Evolutionary conservation across 495 filamentous ascomycete genomes (phyloP).

Genomic region (Aspergillus hancockii): DNA sequence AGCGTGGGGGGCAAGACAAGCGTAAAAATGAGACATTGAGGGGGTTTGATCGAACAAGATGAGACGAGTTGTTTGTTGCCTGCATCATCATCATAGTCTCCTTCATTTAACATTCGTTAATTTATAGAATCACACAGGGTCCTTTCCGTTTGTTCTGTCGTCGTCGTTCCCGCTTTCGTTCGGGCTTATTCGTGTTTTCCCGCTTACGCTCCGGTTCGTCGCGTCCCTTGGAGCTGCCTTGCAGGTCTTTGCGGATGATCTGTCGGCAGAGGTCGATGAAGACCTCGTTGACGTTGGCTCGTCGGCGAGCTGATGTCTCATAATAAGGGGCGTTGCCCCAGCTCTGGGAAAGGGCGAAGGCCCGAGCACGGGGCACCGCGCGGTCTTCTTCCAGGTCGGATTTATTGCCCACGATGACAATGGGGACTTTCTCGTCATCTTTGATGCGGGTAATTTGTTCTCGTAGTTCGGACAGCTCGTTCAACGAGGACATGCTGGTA

Average conservation of each 20-base stretch:
- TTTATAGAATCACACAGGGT: slow-evolving; percentile 48
- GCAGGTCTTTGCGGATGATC: slow-evolving; percentile 75
- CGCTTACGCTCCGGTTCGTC: slow-evolving; percentile 39
- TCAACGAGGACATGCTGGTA: slow-evolving; percentile 80
- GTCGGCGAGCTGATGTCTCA: slow-evolving; percentile 82
- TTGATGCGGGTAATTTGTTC: slow-evolving; percentile 98
- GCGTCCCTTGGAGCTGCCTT: slow-evolving; percentile 45
- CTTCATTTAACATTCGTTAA: slow-evolving; percentile 4
- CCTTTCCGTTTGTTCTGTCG: slow-evolving; percentile 32
- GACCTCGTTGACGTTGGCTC: slow-evolving; percentile 91
- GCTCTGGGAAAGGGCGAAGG: slow-evolving; percentile 81
- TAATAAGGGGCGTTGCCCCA: slow-evolving; percentile 95
- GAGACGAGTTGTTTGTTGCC: slow-evolving; percentile 9
- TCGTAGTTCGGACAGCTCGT: slow-evolving; percentile 82
- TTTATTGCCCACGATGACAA: slow-evolving; percentile 98
- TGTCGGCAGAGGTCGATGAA: slow-evolving; percentile 92
- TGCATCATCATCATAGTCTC: slow-evolving; percentile 3
- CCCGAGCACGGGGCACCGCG: slow-evolving; percentile 75
- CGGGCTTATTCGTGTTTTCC: slow-evolving; percentile 33
- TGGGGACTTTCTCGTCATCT: slow-evolving; percentile 85
- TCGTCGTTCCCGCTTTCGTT: slow-evolving; percentile 34
- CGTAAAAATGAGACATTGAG: not conserved
- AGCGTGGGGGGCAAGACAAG: slow-evolving; percentile 3
- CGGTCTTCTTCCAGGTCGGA: slow-evolving; percentile 93
- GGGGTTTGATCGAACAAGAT: not conserved